Conservation (phyloP, 2,329 filamentous ascomycete genomes). For the Claviceps africana region DNA sequence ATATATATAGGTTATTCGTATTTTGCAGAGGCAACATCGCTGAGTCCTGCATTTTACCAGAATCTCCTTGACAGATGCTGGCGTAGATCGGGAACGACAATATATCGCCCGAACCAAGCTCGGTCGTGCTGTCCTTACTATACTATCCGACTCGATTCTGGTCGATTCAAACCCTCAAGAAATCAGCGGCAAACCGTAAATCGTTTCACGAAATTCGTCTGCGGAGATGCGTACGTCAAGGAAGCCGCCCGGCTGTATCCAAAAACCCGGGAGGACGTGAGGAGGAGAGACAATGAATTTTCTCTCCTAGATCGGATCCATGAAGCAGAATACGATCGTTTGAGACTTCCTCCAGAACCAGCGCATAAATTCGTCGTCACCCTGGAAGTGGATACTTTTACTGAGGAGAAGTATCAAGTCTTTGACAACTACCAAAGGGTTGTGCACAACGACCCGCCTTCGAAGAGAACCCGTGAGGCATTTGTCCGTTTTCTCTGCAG, state of each 20-base stretch:
- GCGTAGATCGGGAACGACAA: constrained; percentile 56
- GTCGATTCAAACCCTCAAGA: constrained; percentile 49
- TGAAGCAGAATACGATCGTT: constrained; percentile 44
- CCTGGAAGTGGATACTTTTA: constrained; percentile 56
- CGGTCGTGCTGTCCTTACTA: constrained; percentile 87
- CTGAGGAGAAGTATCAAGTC: constrained; percentile 59
- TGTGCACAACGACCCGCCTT: constrained; percentile 54
- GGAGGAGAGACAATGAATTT: constrained; percentile 52
- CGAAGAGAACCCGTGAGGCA: constrained; percentile 42
- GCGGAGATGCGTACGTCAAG: constrained; percentile 53
- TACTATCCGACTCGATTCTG: constrained; percentile 58
- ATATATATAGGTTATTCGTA: constrained; percentile 51
- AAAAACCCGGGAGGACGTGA: constrained; percentile 50
- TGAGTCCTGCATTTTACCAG: constrained; percentile 58
- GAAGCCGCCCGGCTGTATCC: constrained; percentile 51
- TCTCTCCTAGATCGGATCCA: constrained; percentile 53
- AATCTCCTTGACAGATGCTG: constrained; percentile 59
- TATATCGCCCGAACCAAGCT: constrained; percentile 67
- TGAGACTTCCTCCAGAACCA: constrained; percentile 47
- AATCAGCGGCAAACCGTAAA: constrained; percentile 66
- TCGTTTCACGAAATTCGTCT: constrained; percentile 57
- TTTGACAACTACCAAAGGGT: constrained; percentile 62
- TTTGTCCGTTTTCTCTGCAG: constrained; percentile 63
- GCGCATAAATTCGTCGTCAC: constrained; percentile 55
- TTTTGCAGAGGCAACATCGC: constrained; percentile 47